Percentiles rank a stretch among this genome's conserved stretches.
Conservation (phyloP, 176 grass and related monocot genomes). For the Aegilops tauschii region DNA sequence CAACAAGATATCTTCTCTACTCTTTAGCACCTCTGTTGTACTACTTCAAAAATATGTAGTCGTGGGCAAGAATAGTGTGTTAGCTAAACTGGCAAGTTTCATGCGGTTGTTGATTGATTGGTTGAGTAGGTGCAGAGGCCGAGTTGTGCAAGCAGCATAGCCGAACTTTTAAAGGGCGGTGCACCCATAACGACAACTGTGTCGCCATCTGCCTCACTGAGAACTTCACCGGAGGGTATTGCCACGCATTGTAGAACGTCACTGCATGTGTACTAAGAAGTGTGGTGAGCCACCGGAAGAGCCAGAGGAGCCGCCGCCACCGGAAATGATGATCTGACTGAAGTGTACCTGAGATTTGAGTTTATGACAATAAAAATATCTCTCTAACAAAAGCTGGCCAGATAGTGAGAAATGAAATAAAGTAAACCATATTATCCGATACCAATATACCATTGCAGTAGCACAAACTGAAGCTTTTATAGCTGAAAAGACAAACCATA, state of each 20-base stretch:
- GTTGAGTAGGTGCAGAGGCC: not conserved
- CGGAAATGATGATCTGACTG: not conserved
- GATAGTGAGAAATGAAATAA: too few species aligned
- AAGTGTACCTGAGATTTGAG: not conserved
- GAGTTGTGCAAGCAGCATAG: not conserved
- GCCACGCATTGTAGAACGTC: not conserved
- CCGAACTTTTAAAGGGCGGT: not conserved
- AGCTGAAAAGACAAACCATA: too few species aligned
- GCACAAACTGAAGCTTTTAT: too few species aligned
- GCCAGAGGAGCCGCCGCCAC: not conserved
- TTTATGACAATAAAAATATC: not conserved
- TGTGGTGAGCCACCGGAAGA: not conserved
- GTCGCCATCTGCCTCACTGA: not conserved
- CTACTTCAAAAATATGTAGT: not conserved
- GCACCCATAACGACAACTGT: not conserved
- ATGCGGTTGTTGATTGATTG: not conserved
- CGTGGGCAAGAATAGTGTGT: not conserved
- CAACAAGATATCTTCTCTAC: not conserved
- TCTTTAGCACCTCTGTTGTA: not conserved
- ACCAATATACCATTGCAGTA: too few species aligned
- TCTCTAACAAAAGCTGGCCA: too few species aligned
- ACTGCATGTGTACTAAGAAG: slow-evolving; percentile 12
- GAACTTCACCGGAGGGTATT: not conserved
- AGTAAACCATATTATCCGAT: too few species aligned
- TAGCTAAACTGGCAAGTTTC: not conserved